These are phyloP conservation scores for Monosporascus ibericus DNA, from an alignment of 2,329 filamentous ascomycete species.

Conservation along the genomic window DNA sequence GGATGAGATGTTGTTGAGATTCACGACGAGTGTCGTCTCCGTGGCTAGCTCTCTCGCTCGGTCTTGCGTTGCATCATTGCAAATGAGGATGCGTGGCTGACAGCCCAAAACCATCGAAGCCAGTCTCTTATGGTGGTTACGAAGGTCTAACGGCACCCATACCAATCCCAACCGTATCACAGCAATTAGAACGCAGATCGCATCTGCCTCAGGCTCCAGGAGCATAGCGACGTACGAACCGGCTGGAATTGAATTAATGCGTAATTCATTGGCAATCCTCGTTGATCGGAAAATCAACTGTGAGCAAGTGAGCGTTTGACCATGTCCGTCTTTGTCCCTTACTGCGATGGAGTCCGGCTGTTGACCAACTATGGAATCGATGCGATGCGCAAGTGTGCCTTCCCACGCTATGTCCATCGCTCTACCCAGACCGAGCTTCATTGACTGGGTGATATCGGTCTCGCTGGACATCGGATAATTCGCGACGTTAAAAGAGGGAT, in stretches of 20 bases:
- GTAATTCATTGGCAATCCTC: background rate
- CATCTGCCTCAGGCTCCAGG: background rate
- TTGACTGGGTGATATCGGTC: background rate
- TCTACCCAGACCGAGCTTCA: background rate
- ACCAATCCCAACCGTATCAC: background rate
- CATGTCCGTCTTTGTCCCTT: background rate
- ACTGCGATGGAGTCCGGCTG: background rate
- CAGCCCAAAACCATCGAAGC: background rate
- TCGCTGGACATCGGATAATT: background rate
- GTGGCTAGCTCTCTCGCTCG: background rate
- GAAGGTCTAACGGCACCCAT: background rate
- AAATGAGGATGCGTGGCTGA: background rate
- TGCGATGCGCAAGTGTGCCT: background rate
- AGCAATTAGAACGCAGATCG: background rate
- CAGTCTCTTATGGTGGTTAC: background rate
- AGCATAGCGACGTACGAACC: slow-evolving; percentile 1
- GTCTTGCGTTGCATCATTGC: background rate
- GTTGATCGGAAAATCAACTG: background rate
- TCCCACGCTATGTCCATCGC: background rate
- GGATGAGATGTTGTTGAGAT: too few species aligned
- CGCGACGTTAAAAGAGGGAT: background rate
- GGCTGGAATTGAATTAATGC: background rate
- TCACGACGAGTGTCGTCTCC: background rate
- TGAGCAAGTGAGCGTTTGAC: background rate
- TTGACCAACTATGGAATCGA: background rate